phyloP scores from a whole-genome alignment of 2,329 filamentous ascomycete genomes.

The Aspergillus calidoustus region DNA sequence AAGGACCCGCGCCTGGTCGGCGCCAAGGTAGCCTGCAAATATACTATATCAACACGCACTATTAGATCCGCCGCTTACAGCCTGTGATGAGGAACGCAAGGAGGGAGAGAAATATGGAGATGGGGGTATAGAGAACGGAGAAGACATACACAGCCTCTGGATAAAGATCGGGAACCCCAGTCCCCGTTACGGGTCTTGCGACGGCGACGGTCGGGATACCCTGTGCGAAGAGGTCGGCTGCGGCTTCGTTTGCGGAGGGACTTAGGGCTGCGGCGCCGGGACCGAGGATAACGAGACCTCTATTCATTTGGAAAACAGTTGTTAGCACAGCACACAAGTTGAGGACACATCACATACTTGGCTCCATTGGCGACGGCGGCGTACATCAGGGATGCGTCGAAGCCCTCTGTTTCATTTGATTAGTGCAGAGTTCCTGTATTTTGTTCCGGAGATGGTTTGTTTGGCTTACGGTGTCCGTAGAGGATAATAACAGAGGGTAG shows the following conservation, averaged over 20 bases:
- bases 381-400: constrained; percentile 5
- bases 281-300: constrained; percentile 3
- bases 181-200: neutral
- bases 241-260: neutral
- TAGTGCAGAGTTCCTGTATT: neutral
- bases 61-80: too few species aligned
- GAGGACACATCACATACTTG: neutral
- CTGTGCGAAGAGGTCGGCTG: neutral
- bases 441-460: neutral
- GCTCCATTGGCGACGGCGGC: constrained; percentile 4
- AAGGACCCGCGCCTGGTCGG: neutral
- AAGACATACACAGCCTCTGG: neutral
- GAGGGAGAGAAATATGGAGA: neutral
- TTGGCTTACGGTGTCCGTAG: constrained; percentile 2
- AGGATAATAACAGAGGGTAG: constrained; percentile 2
- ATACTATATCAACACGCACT: neutral
- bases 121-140: too few species aligned
- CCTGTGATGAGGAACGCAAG: neutral
- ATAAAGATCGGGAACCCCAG: constrained; percentile 2
- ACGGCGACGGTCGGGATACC: constrained; percentile 2
- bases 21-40: neutral
- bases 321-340: too few species aligned
- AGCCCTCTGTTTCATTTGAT: constrained; percentile 1
- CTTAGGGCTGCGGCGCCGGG: neutral
- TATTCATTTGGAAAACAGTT: neutral